phyloP scores from a whole-genome alignment of 1,284 basidiomycete genomes.

The Moesziomyces antarcticus region DNA sequence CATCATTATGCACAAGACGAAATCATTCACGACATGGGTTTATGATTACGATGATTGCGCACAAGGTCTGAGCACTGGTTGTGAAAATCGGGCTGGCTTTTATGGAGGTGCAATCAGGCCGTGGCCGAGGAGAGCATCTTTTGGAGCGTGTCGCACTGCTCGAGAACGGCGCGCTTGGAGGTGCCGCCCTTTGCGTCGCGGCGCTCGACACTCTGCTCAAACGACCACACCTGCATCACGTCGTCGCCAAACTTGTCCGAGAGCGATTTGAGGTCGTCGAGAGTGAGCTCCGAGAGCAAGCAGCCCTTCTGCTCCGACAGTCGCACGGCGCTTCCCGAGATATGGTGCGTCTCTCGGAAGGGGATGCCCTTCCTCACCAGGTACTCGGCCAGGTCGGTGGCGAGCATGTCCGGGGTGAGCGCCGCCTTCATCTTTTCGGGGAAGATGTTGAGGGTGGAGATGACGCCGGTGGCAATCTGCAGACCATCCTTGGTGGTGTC shows the following conservation, averaged over 20 bases:
- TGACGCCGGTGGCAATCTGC: conserved; percentile 91
- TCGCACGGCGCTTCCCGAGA: conserved; percentile 94
- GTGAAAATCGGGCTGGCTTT: too few species aligned
- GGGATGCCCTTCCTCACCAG: conserved; percentile 94
- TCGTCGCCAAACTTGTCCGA: conserved; percentile 84
- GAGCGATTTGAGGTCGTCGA: conserved; percentile 82
- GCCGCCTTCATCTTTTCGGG: conserved; percentile 88
- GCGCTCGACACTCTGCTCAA: conserved; percentile 82
- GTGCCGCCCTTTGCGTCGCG: conserved; percentile 92
- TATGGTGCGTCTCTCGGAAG: conserved; percentile 98
- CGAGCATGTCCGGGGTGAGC: conserved; percentile 94
- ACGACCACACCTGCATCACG: conserved; percentile 71
- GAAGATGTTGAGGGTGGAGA: conserved; percentile 85
- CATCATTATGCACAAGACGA: background rate
- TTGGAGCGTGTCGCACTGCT: conserved; percentile 72
- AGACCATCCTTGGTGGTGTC: conserved; percentile 90
- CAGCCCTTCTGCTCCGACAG: conserved; percentile 85
- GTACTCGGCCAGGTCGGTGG: conserved; percentile 97
- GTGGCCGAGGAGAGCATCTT: conserved; percentile 31
- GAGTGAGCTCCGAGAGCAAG: conserved; percentile 81
- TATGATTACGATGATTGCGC: background rate
- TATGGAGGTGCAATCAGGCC: background rate
- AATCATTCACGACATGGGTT: conserved; percentile 3
- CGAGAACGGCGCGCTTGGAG: conserved; percentile 82
- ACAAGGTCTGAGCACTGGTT: too few species aligned